Evolutionary conservation across 305 asterid genomes (phyloP).

Genomic region (Fraxinus platypoda): DNA sequence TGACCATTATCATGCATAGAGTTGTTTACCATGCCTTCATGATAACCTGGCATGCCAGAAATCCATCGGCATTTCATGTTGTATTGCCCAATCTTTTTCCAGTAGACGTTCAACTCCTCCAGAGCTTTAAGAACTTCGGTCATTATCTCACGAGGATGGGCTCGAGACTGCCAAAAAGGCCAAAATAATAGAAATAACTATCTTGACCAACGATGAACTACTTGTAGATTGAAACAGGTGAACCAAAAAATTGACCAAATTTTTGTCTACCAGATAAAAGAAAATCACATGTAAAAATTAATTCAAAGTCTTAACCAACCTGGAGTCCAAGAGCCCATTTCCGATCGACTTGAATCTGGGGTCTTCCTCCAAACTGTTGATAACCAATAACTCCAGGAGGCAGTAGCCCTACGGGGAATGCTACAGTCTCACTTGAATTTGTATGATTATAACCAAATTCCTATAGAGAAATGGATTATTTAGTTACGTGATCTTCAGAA

Average conservation of each 20-base stretch:
- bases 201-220: slow-evolving; percentile 8
- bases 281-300: neutral
- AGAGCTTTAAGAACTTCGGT: slow-evolving; percentile 89
- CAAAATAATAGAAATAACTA: neutral
- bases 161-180: slow-evolving; percentile 62
- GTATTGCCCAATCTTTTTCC: slow-evolving; percentile 91
- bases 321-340: slow-evolving; percentile 99
- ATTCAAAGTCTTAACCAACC: slow-evolving; percentile 43
- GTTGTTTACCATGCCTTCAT: slow-evolving; percentile 42
- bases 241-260: neutral
- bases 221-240: neutral
- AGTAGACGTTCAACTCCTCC: slow-evolving; percentile 71
- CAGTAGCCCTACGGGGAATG: slow-evolving; percentile 62
- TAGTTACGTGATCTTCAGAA: neutral
- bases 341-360: slow-evolving; percentile 57
- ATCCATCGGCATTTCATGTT: slow-evolving; percentile 94
- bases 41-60: slow-evolving; percentile 50
- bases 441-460: slow-evolving; percentile 53
- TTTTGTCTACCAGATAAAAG: neutral
- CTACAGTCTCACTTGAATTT: slow-evolving; percentile 47
- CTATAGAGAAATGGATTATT: slow-evolving; percentile 32
- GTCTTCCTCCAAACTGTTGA: slow-evolving; percentile 61
- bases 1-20: slow-evolving; percentile 46
- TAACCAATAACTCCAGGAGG: slow-evolving; percentile 56
- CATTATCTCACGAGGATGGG: slow-evolving; percentile 96